These are phyloP conservation scores for Barnettozyma californica DNA, from an alignment of 805 yeast species.

Conservation along the genomic window DNA sequence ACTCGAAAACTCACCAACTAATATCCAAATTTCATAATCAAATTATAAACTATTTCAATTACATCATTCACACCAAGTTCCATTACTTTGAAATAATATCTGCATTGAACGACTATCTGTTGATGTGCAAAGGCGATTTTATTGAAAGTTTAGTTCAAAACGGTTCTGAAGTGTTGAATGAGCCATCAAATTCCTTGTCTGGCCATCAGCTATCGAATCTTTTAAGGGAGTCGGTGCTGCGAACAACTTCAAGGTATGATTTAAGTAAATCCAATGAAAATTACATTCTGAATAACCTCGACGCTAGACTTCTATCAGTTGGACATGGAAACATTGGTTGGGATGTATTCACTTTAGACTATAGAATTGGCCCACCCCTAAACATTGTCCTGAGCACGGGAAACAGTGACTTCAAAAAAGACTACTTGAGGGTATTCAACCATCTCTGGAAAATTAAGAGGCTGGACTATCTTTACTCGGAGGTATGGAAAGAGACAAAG, in stretches of 20 bases:
- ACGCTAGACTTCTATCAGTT: slow-evolving; percentile 75
- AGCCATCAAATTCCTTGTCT: slow-evolving; percentile 58
- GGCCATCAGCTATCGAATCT: slow-evolving; percentile 61
- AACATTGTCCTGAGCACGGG: slow-evolving; percentile 50
- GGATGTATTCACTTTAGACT: slow-evolving; percentile 90
- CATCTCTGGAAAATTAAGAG: slow-evolving; percentile 78
- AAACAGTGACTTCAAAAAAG: slow-evolving; percentile 40
- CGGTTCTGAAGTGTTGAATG: slow-evolving; percentile 47
- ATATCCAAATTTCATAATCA: slow-evolving; percentile 44
- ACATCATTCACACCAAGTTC: slow-evolving; percentile 43
- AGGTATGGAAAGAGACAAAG: slow-evolving; percentile 41
- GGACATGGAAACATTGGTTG: slow-evolving; percentile 77
- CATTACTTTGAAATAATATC: slow-evolving; percentile 48
- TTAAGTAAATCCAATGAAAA: slow-evolving; percentile 30
- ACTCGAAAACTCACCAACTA: slow-evolving; percentile 27
- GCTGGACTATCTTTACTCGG: slow-evolving; percentile 45
- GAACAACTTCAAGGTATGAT: slow-evolving; percentile 43
- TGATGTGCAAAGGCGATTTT: slow-evolving; percentile 79
- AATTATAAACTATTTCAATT: slow-evolving; percentile 46
- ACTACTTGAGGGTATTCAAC: slow-evolving; percentile 76
- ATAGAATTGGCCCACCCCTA: slow-evolving; percentile 47
- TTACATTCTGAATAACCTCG: slow-evolving; percentile 50
- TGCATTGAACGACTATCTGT: slow-evolving; percentile 57
- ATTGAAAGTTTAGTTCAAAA: slow-evolving; percentile 57
- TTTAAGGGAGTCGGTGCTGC: slow-evolving; percentile 56